Percentiles rank a stretch among this genome's conserved stretches.
Evolutionary conservation across 1,284 basidiomycete genomes (phyloP).

Genomic region (Naganishia albida): DNA sequence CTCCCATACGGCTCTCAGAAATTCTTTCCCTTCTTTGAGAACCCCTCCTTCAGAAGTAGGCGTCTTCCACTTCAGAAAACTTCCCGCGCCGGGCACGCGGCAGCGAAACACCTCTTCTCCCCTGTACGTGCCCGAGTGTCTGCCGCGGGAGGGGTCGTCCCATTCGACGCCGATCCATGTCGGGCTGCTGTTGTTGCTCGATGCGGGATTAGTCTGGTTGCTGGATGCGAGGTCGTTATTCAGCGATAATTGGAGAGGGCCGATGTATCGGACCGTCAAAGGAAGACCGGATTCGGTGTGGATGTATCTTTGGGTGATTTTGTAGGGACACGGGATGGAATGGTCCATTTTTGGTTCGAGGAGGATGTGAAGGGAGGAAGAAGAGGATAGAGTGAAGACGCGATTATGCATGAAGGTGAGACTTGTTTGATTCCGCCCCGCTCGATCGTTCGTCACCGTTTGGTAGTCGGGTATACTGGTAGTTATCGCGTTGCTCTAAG

Average conservation of each 20-base stretch:
- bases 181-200: neutral
- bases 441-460: slow-evolving; percentile 11
- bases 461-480: no score
- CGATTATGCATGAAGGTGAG: neutral
- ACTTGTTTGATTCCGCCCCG: slow-evolving; percentile 11
- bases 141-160: slow-evolving; percentile 81
- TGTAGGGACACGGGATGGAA: slow-evolving; percentile 2
- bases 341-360: neutral
- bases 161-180: slow-evolving; percentile 93
- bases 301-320: slow-evolving; percentile 42
- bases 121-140: slow-evolving; percentile 80
- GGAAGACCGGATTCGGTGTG: slow-evolving; percentile 43
- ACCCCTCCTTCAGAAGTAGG: neutral
- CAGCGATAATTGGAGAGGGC: slow-evolving; percentile 39
- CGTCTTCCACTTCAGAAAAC: slow-evolving; percentile 43
- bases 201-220: no score
- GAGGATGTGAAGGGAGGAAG: neutral
- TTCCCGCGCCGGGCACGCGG: slow-evolving; percentile 45
- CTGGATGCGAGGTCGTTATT: neutral
- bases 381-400: neutral
- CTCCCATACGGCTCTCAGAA: slow-evolving; percentile 69
- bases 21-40: slow-evolving; percentile 64
- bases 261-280: slow-evolving; percentile 48
- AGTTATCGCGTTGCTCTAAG: no score
- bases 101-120: slow-evolving; percentile 71